Evolutionary conservation across 306 rosid species (phyloP), one percentile per base, ranked within the genome.

Genomic region (Trifolium repens): DNA sequence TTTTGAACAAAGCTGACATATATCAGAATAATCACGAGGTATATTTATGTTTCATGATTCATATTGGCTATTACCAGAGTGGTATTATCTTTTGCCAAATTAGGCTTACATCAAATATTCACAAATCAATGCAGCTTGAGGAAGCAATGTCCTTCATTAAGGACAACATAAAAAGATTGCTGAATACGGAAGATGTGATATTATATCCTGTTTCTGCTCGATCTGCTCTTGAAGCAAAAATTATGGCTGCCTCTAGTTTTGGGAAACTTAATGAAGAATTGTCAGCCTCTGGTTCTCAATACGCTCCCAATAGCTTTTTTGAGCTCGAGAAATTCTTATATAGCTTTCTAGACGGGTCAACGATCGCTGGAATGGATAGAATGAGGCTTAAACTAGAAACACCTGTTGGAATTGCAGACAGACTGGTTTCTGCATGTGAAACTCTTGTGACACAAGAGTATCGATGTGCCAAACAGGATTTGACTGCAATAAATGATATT

Each of bases 301-400:
- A 81, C 88, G 85, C 87, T 83, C 79, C 73, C 80, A 82, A 80
- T 78, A 74, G 87, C 82, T 94, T 94, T 83, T 40, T 76, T 70
- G 89, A 87, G 54, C 87, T 94, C 72, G 97, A 94, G 76, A 84
- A 81, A 67, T 91, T 87, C 88, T 83, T 94, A 85, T 84, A 85
- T 75, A 90, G 96, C 83, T 92, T 90, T 72, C 67, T 94, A 76
- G 99, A 91, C 80, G 97, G 97, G 55, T 92, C 97, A 81, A 86
- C 99, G 67, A 84, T 86, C 9, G 72, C 78, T 10, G 99, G 99
- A 85, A 88, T 84, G 93, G 96, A 94, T 82, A 89, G 99, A 81
- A 89, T 94, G 92, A 90, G 83, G 85, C 93, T 94, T 67, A 94
- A 94, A 80, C 91, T 94, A 66, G 96, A 85, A 89, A 94, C 99